Conservation (phyloP, 148 eudicot genomes). For the Amaranthus hypochondriacus region DNA sequence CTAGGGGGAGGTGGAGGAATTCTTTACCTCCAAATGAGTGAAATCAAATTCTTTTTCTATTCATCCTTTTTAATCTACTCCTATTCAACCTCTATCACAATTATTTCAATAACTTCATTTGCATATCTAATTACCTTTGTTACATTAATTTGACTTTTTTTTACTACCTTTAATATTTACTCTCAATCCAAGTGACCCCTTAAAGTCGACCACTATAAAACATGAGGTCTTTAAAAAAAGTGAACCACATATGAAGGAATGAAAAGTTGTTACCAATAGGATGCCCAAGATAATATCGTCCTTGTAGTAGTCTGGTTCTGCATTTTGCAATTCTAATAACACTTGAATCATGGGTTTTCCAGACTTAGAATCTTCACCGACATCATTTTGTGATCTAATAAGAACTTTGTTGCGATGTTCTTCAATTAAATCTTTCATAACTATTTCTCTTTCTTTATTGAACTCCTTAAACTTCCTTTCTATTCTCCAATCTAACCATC, state of each 20-base stretch:
- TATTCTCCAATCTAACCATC: constrained; percentile 19
- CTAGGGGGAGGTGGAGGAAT: too few relatives aligned
- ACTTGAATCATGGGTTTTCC: constrained; percentile 17
- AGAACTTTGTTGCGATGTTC: neutral
- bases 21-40: too few relatives aligned
- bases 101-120: too few relatives aligned
- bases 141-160: too few relatives aligned
- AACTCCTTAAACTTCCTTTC: constrained; percentile 14
- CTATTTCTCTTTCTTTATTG: constrained; percentile 5
- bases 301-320: constrained; percentile 11
- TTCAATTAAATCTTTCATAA: constrained; percentile 12
- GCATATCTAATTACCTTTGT: too few relatives aligned
- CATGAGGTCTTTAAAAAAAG: too few relatives aligned
- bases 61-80: too few relatives aligned
- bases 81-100: too few relatives aligned
- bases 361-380: neutral
- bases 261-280: constrained; percentile 10
- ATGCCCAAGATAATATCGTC: constrained; percentile 24
- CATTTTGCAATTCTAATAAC: constrained; percentile 14
- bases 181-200: neutral
- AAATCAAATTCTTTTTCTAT: too few relatives aligned
- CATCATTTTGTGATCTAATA: neutral
- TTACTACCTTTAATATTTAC: too few relatives aligned
- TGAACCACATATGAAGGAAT: neutral
- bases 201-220: too few relatives aligned